These are phyloP conservation scores for Artemisia tridentata DNA, from an alignment of 129 eudicot species.

Conservation along the genomic window DNA sequence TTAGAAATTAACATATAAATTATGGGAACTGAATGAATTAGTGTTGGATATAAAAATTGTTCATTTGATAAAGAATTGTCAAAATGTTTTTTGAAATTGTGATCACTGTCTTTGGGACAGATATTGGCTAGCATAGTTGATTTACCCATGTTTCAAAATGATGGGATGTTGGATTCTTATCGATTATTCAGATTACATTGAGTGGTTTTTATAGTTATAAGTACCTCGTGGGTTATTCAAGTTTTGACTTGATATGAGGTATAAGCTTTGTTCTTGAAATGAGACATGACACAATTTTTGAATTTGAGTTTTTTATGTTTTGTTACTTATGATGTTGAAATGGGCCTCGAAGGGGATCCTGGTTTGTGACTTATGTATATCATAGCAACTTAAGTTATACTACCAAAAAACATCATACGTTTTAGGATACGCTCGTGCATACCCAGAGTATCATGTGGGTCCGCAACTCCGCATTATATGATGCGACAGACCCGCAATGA, in stretches of 20 bases:
- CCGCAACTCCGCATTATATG: too few species aligned
- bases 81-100: constrained; percentile 7
- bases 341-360: not conserved
- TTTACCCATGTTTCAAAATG: not conserved
- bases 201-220: not conserved
- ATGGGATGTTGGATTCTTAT: not conserved
- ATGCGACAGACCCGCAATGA: too few species aligned
- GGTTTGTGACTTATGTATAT: too few species aligned
- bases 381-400: too few species aligned
- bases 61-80: not conserved
- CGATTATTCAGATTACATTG: not conserved
- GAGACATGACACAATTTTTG: not conserved
- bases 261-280: not conserved
- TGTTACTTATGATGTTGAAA: not conserved
- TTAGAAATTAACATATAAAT: not conserved
- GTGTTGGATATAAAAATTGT: not conserved
- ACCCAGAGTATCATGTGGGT: too few species aligned
- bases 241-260: not conserved
- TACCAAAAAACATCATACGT: too few species aligned
- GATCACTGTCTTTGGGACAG: constrained; percentile 6
- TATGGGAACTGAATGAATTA: not conserved
- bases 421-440: too few species aligned
- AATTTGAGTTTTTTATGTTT: not conserved
- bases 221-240: not conserved
- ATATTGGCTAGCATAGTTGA: not conserved